These are phyloP conservation scores for Angophora floribunda DNA, from an alignment of 345 rosid species.

Conservation along the genomic window DNA sequence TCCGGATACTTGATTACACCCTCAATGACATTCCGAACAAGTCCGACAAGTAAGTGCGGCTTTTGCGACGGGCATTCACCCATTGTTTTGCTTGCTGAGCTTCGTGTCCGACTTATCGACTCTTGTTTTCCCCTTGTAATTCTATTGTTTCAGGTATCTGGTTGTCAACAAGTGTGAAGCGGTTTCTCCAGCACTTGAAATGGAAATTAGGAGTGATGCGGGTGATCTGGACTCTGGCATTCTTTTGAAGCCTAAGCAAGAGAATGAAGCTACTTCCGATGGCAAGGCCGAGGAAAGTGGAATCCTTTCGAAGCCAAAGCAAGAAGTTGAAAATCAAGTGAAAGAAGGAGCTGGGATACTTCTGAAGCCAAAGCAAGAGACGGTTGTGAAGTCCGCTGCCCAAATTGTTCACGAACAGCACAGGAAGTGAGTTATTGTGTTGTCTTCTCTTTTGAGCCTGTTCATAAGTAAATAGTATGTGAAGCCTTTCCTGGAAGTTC, in stretches of 20 bases:
- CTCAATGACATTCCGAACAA: slow-evolving; percentile 85
- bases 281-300: slow-evolving; percentile 7
- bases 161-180: slow-evolving; percentile 70
- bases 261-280: background rate
- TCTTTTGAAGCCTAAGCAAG: slow-evolving; percentile 35
- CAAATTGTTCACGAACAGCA: slow-evolving; percentile 70
- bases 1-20: slow-evolving; percentile 59
- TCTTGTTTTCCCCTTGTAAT: background rate
- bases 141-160: slow-evolving; percentile 35
- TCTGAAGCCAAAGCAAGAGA: slow-evolving; percentile 65
- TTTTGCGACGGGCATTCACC: background rate
- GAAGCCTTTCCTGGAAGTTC: background rate
- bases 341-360: slow-evolving; percentile 26
- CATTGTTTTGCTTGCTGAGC: background rate
- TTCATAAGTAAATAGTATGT: background rate
- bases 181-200: slow-evolving; percentile 60
- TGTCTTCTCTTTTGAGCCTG: background rate
- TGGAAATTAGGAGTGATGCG: slow-evolving; percentile 25
- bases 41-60: slow-evolving; percentile 44
- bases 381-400: slow-evolving; percentile 66
- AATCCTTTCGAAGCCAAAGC: slow-evolving; percentile 30
- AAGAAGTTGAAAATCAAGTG: slow-evolving; percentile 3
- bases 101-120: background rate
- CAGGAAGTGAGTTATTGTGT: slow-evolving; percentile 39
- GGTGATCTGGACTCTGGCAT: slow-evolving; percentile 8